Base-by-base conservation (phyloP, 2,329 filamentous ascomycete species). In the Aspergillus terreus region DNA sequence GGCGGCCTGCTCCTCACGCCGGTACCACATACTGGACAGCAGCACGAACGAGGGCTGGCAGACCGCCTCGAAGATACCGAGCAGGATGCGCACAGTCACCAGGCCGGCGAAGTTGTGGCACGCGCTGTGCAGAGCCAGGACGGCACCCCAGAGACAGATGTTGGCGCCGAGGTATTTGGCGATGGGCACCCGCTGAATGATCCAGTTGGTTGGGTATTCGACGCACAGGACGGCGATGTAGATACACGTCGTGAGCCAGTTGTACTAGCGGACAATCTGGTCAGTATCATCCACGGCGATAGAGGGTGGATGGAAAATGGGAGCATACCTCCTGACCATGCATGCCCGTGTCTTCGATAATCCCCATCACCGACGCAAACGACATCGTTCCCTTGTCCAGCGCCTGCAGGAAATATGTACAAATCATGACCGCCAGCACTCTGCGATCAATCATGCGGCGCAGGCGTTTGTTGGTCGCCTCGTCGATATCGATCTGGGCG, bases 161-260 rank as follows among this genome's bases (percentile, higher is more conserved):
- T 80, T 84, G 59, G 82, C 75, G 38, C 79, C 78, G 4, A 87
- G 77, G 53, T 85, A 87, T 63, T 87, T 87, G 49, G 82, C 85
- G 43, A 87, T 80, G 5, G 85, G 85, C 0, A 87, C 80, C 25
- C 83, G 78, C 44, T 83, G 77, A 50, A 86, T 79, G 51, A 80
- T 76, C 72, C 77, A 83, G 68, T 85, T 87, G 66, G 85, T 86
- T 0, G 87, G 87, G 62, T 88, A 89, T 66, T 90, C 86, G 57
- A 88, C 85, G 44, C 85, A 69, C 9, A 90, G 73, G 17, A 88
- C 83, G 47, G 82, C 84, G 54, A 89, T 83, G 72, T 89, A 90
- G 57, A 90, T 87, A 75, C 83, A 87, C 11, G 85, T 87, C 0
- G 83, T 87, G 47, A 90, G 74, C 86, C 86, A 90, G 23, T 78